phyloP scores from a whole-genome alignment of 2,329 filamentous ascomycete species.

The Aureobasidium musti region DNA sequence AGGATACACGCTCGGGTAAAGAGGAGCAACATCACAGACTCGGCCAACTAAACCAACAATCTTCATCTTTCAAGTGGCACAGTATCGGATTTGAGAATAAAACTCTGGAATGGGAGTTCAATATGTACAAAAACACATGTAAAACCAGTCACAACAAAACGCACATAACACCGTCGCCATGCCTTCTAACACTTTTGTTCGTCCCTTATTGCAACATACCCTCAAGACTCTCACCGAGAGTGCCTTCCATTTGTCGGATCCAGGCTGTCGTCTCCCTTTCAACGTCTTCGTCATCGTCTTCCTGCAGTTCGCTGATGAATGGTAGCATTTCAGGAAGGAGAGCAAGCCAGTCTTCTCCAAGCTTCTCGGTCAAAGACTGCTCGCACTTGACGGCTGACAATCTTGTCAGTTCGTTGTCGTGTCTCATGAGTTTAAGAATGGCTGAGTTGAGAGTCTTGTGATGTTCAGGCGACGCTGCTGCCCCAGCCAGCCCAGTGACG shows the following conservation, averaged over 20 bases:
- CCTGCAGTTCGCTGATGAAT: conserved; percentile 90
- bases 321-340: conserved; percentile 94
- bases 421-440: conserved; percentile 76
- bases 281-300: conserved; percentile 93
- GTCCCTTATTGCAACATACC: conserved; percentile 65
- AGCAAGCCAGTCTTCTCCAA: conserved; percentile 92
- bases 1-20: neutral
- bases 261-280: conserved; percentile 86
- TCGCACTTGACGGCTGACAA: conserved; percentile 81
- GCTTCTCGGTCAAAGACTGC: conserved; percentile 61
- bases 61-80: neutral
- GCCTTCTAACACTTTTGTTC: conserved; percentile 6
- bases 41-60: neutral
- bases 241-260: conserved; percentile 86
- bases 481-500: conserved; percentile 75
- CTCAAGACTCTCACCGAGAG: conserved; percentile 87
- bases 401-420: conserved; percentile 69
- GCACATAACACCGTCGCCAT: conserved; percentile 23
- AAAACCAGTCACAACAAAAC: neutral
- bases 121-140: conserved; percentile 22
- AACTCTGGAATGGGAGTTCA: neutral
- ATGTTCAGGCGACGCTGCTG: conserved; percentile 82
- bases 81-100: neutral
- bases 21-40: neutral
- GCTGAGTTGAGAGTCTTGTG: conserved; percentile 83